Evolutionary conservation across 1,284 basidiomycete genomes (phyloP).

Genomic region (Bondarzewia mesenterica): DNA sequence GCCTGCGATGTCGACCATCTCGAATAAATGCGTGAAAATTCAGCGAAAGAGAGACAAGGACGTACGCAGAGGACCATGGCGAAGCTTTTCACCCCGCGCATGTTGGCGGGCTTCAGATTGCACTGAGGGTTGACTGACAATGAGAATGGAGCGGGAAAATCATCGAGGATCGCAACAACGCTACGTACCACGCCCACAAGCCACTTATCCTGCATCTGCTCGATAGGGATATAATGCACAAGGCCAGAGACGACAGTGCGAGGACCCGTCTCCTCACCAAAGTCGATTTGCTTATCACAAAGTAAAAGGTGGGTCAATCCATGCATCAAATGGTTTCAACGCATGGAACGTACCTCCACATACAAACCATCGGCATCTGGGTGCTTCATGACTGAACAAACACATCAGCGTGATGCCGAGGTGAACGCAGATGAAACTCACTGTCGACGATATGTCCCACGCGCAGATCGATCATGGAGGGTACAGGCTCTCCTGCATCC

Average conservation of each 20-base stretch:
- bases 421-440: constrained; percentile 28
- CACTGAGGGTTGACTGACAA: constrained; percentile 38
- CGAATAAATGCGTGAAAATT: not conserved
- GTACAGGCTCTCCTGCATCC: constrained; percentile 71
- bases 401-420: not conserved
- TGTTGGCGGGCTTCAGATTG: constrained; percentile 91
- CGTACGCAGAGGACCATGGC: constrained; percentile 92
- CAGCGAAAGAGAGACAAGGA: not conserved
- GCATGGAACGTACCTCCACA: constrained; percentile 52
- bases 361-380: constrained; percentile 92
- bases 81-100: constrained; percentile 94
- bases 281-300: constrained; percentile 73
- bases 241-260: constrained; percentile 92
- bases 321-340: not conserved
- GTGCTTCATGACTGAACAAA: constrained; percentile 73
- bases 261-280: constrained; percentile 89
- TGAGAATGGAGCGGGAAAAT: too few species aligned
- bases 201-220: constrained; percentile 81
- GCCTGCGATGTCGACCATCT: constrained; percentile 53
- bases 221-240: constrained; percentile 91
- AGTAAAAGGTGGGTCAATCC: constrained; percentile 4
- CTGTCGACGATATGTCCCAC: constrained; percentile 88
- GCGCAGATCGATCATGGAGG: constrained; percentile 91
- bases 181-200: constrained; percentile 77
- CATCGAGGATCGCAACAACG: too few species aligned